Percentiles rank a stretch among this genome's conserved stretches.
Evolutionary conservation across 345 rosid genomes (phyloP).

Genomic region (Syzygium aromaticum): DNA sequence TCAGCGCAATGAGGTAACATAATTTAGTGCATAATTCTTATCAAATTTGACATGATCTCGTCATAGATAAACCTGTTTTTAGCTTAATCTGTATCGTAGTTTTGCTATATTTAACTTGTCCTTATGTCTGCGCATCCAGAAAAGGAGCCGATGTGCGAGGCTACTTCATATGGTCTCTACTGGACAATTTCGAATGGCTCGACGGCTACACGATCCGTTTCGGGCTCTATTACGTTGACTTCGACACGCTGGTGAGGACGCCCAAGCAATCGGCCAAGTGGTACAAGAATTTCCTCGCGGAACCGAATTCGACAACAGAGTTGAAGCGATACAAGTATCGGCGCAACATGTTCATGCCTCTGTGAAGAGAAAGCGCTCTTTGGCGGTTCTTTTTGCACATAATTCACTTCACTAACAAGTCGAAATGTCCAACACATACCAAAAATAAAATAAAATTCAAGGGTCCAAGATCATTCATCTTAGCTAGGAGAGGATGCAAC

Average conservation of each 20-base stretch:
- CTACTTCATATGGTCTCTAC: slow-evolving; percentile 11
- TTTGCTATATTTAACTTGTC: not conserved
- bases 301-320: not conserved
- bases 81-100: not conserved
- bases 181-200: slow-evolving; percentile 9
- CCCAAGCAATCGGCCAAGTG: slow-evolving; percentile 1
- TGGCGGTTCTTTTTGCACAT: not conserved
- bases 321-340: not conserved
- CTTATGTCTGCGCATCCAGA: not conserved
- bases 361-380: not conserved
- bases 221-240: slow-evolving; percentile 4
- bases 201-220: slow-evolving; percentile 1
- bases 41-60: not conserved
- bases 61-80: not conserved
- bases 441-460: not conserved
- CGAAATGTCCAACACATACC: not conserved
- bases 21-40: not conserved
- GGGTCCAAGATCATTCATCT: not conserved
- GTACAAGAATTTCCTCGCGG: not conserved
- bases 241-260: not conserved
- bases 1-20: not conserved
- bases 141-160: slow-evolving; percentile 9
- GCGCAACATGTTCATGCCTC: not conserved
- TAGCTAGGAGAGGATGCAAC: not conserved
- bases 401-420: not conserved